Evolutionary conservation across 1,284 basidiomycete species (phyloP), one percentile per base, ranked within the genome.

Genomic region (Albatrellus sp.): DNA sequence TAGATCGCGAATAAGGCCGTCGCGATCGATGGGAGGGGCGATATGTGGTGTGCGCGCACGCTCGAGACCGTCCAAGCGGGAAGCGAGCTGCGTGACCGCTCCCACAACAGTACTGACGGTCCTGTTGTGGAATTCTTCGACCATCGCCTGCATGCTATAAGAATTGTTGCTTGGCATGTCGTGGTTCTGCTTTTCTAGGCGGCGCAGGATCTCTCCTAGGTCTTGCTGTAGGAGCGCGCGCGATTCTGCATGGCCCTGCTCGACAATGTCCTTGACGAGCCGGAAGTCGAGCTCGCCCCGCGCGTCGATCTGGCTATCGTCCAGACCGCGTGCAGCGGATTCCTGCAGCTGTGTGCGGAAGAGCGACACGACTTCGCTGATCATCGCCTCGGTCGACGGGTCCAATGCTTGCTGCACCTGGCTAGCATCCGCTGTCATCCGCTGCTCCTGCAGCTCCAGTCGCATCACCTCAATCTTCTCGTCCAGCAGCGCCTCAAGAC

Each of bases 221-320:
- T 86, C 80, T 10, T 62, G 66, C 54, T 75, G 74, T 43, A 88
- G 59, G n/a, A 71, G 52, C 2, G 66, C 61, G 2, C 77, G 62
- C 11, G 76, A 62, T 49, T 81, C 76, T 30, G 72, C 66, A 37
- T 85, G 78, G 12, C 76, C 73, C 54, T 80, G 71, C 52, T 84
- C 75, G 30, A 89, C 67, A 29, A 78, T 67, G 49, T 76, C 77
- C 55, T 73, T 80, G 54, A 89, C 70, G 48, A 85, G 63, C 57
- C 85, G 78, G 54, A 86, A 75, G 61, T 88, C 84, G 20, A 86
- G 62, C 51, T 87, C 84, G 24, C 80, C 82, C 17, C 75, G 73
- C 24, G 78, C 82, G 56, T 86, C 80, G 62, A 73, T 65, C 52
- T 73, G 73, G 48, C 70, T 74, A 41, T 81, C 77, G n/a, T 82